Conservation (phyloP, 305 asterid species). For the Fraxinus sp. region DNA sequence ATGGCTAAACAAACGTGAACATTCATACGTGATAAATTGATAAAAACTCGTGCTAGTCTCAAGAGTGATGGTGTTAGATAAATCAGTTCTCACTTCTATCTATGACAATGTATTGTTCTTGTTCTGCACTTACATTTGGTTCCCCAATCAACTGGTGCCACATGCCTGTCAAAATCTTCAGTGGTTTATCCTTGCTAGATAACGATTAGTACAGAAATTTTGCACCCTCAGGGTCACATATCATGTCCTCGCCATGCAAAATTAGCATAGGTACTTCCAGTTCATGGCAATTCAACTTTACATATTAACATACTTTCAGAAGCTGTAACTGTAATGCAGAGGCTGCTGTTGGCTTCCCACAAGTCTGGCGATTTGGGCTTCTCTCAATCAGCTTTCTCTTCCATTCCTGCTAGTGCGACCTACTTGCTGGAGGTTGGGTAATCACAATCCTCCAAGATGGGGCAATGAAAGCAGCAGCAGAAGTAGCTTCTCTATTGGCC, state of each 20-base stretch:
- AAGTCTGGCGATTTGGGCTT: constrained; percentile 51
- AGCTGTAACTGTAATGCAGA: constrained; percentile 46
- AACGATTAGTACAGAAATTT: constrained; percentile 37
- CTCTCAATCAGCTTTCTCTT: constrained; percentile 49
- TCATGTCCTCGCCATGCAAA: constrained; percentile 59
- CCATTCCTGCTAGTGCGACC: constrained; percentile 55
- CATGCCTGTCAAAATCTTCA: constrained; percentile 63
- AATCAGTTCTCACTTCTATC: constrained; percentile 55
- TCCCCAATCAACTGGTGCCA: constrained; percentile 81
- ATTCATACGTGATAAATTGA: too few species aligned
- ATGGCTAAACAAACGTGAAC: neutral
- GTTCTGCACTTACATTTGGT: constrained; percentile 48
- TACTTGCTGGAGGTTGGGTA: constrained; percentile 45
- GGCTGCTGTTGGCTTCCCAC: constrained; percentile 57
- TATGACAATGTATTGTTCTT: constrained; percentile 42
- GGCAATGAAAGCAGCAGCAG: constrained; percentile 55
- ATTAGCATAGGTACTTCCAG: constrained; percentile 60
- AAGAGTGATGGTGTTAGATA: neutral
- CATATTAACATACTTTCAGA: constrained; percentile 50
- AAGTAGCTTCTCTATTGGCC: constrained; percentile 75
- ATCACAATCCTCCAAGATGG: constrained; percentile 62
- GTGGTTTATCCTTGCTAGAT: constrained; percentile 56
- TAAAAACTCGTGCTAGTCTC: too few species aligned
- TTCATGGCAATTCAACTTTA: constrained; percentile 40
- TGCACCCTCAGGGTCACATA: constrained; percentile 68